These are phyloP conservation scores for Aspergillus fumigatus DNA, from an alignment of 2,329 filamentous ascomycete genomes.

Conservation along the genomic window DNA sequence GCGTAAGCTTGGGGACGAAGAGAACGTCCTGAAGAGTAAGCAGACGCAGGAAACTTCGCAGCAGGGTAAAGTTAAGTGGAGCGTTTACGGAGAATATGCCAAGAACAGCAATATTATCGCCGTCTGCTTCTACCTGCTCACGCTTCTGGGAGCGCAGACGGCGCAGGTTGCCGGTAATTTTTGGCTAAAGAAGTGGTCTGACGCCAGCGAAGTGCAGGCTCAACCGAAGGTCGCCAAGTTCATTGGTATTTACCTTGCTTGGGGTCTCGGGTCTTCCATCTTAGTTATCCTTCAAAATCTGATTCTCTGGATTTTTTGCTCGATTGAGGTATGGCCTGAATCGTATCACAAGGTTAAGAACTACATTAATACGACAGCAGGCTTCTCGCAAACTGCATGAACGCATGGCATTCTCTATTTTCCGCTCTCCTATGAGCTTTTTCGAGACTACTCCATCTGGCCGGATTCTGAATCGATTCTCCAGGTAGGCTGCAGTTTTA, in stretches of 20 bases:
- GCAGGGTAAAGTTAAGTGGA: conserved; percentile 97
- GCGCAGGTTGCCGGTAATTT: conserved; percentile 78
- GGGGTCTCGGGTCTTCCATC: conserved; percentile 80
- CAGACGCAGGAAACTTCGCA: conserved; percentile 85
- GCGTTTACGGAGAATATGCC: conserved; percentile 89
- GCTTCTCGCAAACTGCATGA: conserved; percentile 95
- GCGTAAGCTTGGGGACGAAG: conserved; percentile 79
- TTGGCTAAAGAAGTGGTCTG: conserved; percentile 93
- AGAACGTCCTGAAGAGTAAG: conserved; percentile 67
- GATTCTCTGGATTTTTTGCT: conserved; percentile 98
- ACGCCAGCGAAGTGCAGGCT: conserved; percentile 62
- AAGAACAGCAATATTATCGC: conserved; percentile 87
- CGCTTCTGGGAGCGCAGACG: conserved; percentile 75
- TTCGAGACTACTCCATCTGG: conserved; percentile 96
- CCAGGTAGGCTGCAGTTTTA: conserved; percentile 56
- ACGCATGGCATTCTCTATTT: conserved; percentile 94
- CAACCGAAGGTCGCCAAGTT: conserved; percentile 83
- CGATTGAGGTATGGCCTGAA: conserved; percentile 69
- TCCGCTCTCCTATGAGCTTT: conserved; percentile 96
- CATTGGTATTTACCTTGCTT: conserved; percentile 90
- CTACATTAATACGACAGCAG: conserved; percentile 37
- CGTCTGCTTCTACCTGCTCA: conserved; percentile 71
- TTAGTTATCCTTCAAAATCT: conserved; percentile 89
- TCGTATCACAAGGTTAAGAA: background rate
- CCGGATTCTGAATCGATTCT: conserved; percentile 95